These are phyloP conservation scores for Daldinia sp. DNA, from an alignment of 2,329 filamentous ascomycete genomes.

Conservation along the genomic window DNA sequence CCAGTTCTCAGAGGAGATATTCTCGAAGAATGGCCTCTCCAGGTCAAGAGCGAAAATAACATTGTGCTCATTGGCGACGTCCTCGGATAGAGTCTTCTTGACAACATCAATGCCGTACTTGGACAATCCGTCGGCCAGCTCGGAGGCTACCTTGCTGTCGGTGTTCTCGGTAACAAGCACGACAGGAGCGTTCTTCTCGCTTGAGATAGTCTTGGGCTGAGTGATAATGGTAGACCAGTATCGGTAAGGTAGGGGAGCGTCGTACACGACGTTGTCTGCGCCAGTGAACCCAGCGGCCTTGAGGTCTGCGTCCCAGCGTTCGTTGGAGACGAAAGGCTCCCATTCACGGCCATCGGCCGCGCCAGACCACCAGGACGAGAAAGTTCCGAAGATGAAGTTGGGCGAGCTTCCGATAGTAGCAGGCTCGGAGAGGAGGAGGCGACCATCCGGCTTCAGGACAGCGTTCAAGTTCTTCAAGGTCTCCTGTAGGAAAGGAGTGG, in stretches of 20 bases:
- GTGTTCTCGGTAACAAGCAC: background rate
- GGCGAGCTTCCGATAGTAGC: background rate
- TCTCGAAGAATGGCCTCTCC: background rate
- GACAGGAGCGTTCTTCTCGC: background rate
- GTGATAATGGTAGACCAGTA: background rate
- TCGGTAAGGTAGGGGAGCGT: background rate
- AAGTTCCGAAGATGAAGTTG: constrained; percentile 2
- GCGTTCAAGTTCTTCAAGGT: background rate
- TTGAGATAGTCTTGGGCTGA: background rate
- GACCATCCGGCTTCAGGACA: constrained; percentile 5
- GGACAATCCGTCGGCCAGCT: background rate
- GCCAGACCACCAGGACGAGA: constrained; percentile 22
- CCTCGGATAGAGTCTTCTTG: background rate
- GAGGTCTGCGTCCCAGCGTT: background rate
- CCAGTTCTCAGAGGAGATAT: background rate
- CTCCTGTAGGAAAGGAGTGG: constrained; percentile 4
- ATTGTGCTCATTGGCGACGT: background rate
- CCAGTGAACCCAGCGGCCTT: constrained; percentile 1
- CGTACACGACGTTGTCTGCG: background rate
- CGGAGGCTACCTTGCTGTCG: background rate
- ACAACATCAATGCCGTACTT: background rate
- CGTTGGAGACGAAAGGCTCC: background rate
- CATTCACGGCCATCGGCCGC: constrained; percentile 5
- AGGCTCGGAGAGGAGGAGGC: background rate
- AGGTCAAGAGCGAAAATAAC: constrained; percentile 8